Percentiles rank a stretch among this genome's conserved stretches.
Evolutionary conservation across 75 land plant genomes (phyloP).

Genomic region (Picea sitchensis): DNA sequence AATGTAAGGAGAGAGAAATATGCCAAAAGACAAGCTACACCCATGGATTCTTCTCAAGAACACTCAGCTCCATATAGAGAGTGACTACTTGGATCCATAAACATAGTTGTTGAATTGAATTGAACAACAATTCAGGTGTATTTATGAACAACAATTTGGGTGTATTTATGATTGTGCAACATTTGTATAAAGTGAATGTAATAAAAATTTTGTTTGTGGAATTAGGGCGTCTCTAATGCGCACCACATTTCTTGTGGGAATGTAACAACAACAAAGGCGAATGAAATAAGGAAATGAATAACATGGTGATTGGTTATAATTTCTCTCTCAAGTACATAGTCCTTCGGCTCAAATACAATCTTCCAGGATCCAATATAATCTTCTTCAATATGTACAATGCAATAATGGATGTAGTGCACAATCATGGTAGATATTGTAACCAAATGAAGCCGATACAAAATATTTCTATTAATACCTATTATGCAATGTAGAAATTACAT

Average conservation of each 20-base stretch:
- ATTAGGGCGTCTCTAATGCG: conserved; percentile 67
- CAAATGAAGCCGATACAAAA: too few relatives aligned
- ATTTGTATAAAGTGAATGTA: conserved; percentile 41
- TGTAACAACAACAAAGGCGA: conserved; percentile 36
- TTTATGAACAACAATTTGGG: neutral
- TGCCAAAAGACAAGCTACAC: too few relatives aligned
- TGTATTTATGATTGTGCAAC: conserved; percentile 28
- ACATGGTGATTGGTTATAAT: conserved; percentile 61
- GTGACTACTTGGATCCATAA: too few relatives aligned
- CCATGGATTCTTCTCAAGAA: too few relatives aligned
- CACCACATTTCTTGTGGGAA: conserved; percentile 63
- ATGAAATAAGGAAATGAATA: conserved; percentile 54
- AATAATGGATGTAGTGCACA: conserved; percentile 51
- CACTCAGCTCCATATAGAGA: too few relatives aligned
- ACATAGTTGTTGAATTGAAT: too few relatives aligned
- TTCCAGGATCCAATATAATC: conserved; percentile 34
- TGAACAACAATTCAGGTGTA: neutral
- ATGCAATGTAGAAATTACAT: conserved; percentile 3
- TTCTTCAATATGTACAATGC: conserved; percentile 65
- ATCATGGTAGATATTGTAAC: conserved; percentile 50
- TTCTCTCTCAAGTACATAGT: conserved; percentile 43
- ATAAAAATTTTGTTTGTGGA: conserved; percentile 63
- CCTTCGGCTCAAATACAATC: conserved; percentile 32
- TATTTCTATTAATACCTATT: neutral
- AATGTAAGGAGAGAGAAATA: too few relatives aligned